A percentile compares a stretch with the other conserved stretches of the same genome.
Evolutionary conservation across 371 early-diverging fungal species (phyloP).

Genomic region (Lichtheimia corymbifera): DNA sequence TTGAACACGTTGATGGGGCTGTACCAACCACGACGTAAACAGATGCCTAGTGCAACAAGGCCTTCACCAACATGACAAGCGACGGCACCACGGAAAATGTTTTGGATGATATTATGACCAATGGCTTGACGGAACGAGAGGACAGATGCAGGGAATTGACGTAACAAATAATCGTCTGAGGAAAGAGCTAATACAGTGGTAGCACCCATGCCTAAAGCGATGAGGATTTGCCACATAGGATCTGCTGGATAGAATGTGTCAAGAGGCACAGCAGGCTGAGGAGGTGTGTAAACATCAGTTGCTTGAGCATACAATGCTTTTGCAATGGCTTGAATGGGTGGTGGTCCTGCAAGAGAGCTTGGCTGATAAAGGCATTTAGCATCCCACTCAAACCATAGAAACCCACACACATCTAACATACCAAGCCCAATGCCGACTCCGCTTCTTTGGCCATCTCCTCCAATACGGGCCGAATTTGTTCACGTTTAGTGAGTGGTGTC

Average conservation of each 20-base stretch:
- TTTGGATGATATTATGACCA: not conserved
- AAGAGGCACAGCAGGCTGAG: slow-evolving; percentile 28
- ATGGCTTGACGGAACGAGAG: not conserved
- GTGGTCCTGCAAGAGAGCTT: slow-evolving; percentile 40
- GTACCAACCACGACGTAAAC: slow-evolving; percentile 48
- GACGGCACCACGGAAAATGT: slow-evolving; percentile 8
- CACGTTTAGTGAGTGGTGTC: slow-evolving; percentile 35
- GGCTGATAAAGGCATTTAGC: slow-evolving; percentile 26
- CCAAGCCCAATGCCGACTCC: slow-evolving; percentile 45
- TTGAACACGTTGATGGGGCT: slow-evolving; percentile 29
- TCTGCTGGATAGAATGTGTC: slow-evolving; percentile 28
- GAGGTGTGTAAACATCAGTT: slow-evolving; percentile 30
- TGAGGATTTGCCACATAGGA: not conserved
- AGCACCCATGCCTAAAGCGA: slow-evolving; percentile 12
- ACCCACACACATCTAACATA: slow-evolving; percentile 14
- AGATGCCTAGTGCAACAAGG: slow-evolving; percentile 21
- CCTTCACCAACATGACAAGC: slow-evolving; percentile 26
- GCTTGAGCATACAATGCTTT: slow-evolving; percentile 42
- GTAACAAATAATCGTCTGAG: slow-evolving; percentile 16
- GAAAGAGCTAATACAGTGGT: slow-evolving; percentile 15
- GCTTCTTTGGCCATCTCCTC: slow-evolving; percentile 54
- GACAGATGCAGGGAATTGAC: slow-evolving; percentile 13
- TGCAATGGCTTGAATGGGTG: slow-evolving; percentile 40
- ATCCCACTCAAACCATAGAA: too few relatives aligned
- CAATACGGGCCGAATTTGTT: slow-evolving; percentile 42